phyloP scores from a whole-genome alignment of 2,329 filamentous ascomycete genomes.

The Byssochlamys sp. region DNA sequence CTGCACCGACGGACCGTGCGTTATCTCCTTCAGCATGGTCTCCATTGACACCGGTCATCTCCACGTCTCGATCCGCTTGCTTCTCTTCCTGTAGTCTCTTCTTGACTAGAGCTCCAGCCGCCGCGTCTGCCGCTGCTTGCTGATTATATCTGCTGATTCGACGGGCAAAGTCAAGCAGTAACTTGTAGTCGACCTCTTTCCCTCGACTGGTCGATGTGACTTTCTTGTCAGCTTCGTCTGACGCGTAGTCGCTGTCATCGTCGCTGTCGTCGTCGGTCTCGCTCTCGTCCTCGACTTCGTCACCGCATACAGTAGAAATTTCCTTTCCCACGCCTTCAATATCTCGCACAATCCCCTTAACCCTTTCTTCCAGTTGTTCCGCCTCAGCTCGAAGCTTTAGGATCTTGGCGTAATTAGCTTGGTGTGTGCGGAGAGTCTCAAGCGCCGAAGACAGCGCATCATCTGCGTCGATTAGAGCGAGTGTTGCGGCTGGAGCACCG shows the following conservation, averaged over 20 bases:
- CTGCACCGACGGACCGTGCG: conserved; percentile 24
- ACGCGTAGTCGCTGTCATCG: conserved; percentile 15
- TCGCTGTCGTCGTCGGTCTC: conserved; percentile 22
- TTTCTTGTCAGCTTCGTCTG: conserved; percentile 12
- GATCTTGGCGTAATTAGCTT: conserved; percentile 36
- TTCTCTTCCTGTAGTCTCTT: conserved; percentile 12
- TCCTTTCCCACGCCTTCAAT: conserved; percentile 33
- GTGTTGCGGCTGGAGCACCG: conserved; percentile 32
- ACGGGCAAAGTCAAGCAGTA: conserved; percentile 37
- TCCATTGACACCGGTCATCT: conserved; percentile 26
- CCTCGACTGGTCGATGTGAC: conserved; percentile 4
- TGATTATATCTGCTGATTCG: conserved; percentile 40
- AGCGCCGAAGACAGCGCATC: conserved; percentile 33
- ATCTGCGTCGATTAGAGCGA: conserved; percentile 33
- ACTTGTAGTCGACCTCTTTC: conserved; percentile 34
- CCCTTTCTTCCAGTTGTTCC: conserved; percentile 28
- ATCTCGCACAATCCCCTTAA: conserved; percentile 33
- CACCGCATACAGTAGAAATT: conserved; percentile 22
- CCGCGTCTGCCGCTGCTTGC: conserved; percentile 35
- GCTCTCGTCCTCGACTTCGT: conserved; percentile 17
- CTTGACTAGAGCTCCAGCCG: conserved; percentile 14
- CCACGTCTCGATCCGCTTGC: conserved; percentile 17
- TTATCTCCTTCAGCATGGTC: conserved; percentile 10
- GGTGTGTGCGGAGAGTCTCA: conserved; percentile 33
- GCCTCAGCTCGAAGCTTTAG: conserved; percentile 33